Evolutionary conservation across 805 yeast species (phyloP), one percentile per base, ranked within the genome.

Genomic region (Wickerhamiella qilinensis): DNA sequence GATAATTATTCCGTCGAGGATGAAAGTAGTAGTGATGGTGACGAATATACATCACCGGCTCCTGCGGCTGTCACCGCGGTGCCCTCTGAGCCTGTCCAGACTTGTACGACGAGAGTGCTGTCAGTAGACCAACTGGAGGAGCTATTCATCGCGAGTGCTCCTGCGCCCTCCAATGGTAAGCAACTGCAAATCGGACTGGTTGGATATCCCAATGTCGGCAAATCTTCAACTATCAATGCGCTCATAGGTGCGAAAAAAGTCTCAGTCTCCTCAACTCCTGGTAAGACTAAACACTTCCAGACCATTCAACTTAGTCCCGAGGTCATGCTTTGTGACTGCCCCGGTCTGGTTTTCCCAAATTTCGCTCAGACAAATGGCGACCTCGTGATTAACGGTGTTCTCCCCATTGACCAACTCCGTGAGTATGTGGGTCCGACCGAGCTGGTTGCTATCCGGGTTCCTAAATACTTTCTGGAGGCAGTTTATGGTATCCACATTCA

Each of bases 271-370:
- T 69, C 97, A 1, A 91, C 98, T 1, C 99, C 99, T 12, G 99
- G 99, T 64, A 91, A 91, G 57, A 91, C 99, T 12, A 91, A 91
- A 58, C 99, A 91, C 67, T 91, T 91, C 69, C 99, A 91, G 65
- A 91, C 99, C 1, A 86, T 91, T 44, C 72, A 74, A 54, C 68
- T 91, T 33, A 74, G 94, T 1, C 81, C 79, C 38, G 69, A 78
- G 28, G 91, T 91, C 2, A 68, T 85, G 48, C 66, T 91, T 38
- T 91, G 97, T 62, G 99, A 91, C 68, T 91, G 99, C 67, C 99
- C 99, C 2, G 99, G 99, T 70, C 68, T 91, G 44, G 99, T 91
- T 15, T 91, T 91, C 66, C 98, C 99, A 19, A 91, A 88, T 53
- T 91, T 91, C 56, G 97, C 97, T 5, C 82, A 81, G 56, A 82